Conservation (phyloP, 1,139 yeast genomes). For the Suhomyces ambrosiae region DNA sequence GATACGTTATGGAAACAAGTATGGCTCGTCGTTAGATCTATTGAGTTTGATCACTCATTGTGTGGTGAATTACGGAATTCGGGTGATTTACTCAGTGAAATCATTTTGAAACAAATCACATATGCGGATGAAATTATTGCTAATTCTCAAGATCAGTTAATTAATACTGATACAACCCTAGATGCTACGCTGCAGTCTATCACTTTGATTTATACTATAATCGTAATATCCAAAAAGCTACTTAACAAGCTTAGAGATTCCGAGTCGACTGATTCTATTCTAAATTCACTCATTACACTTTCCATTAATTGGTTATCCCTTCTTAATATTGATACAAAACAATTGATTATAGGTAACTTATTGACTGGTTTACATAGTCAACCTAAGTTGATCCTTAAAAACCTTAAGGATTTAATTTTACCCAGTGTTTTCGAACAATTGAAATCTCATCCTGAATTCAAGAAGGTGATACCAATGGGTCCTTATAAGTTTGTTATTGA, state of each 20-base stretch:
- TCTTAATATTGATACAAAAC: slow-evolving; percentile 47
- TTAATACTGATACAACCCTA: slow-evolving; percentile 1
- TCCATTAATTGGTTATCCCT: slow-evolving; percentile 21
- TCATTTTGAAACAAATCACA: slow-evolving; percentile 11
- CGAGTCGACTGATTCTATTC: slow-evolving; percentile 17
- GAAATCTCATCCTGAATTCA: slow-evolving; percentile 54
- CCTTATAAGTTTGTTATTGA: slow-evolving; percentile 85
- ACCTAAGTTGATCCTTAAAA: slow-evolving; percentile 16
- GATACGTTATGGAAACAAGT: slow-evolving; percentile 17
- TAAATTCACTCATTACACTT: slow-evolving; percentile 15
- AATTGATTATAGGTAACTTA: slow-evolving; percentile 59
- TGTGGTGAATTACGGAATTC: slow-evolving; percentile 20
- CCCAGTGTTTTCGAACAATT: slow-evolving; percentile 60
- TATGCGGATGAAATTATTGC: slow-evolving; percentile 22
- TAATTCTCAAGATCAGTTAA: slow-evolving; percentile 8
- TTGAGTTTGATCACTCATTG: slow-evolving; percentile 15
- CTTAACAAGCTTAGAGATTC: slow-evolving; percentile 24
- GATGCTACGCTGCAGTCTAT: neutral
- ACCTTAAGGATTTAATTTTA: slow-evolving; percentile 25
- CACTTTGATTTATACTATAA: slow-evolving; percentile 30
- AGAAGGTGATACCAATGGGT: slow-evolving; percentile 77
- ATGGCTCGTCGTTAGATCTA: slow-evolving; percentile 14
- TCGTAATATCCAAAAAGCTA: slow-evolving; percentile 38
- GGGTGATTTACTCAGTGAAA: slow-evolving; percentile 19
- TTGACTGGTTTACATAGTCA: slow-evolving; percentile 60